These are phyloP conservation scores for Gynostemma pentaphyllum DNA, from an alignment of 306 rosid species.

Conservation along the genomic window DNA sequence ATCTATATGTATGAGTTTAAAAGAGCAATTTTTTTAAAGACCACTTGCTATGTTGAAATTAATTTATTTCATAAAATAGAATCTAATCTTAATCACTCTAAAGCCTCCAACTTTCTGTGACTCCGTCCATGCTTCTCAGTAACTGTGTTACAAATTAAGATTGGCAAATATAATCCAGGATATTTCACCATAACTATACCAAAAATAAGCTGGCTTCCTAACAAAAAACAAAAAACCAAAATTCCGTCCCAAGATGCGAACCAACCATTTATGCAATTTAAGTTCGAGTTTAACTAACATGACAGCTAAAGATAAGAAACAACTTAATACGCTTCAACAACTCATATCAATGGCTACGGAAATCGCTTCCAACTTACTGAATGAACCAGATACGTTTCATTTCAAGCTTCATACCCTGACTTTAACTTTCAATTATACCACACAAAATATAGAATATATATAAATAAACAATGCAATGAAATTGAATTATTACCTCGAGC, in stretches of 20 bases:
- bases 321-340: neutral
- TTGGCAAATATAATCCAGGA: neutral
- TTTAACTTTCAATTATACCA: constrained; percentile 1
- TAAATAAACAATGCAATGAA: neutral
- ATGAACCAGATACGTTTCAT: neutral
- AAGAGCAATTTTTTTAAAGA: neutral
- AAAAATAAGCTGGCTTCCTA: neutral
- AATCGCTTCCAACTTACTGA: neutral
- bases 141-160: neutral
- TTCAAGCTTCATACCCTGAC: neutral
- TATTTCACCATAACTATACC: neutral
- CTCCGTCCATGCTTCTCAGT: neutral
- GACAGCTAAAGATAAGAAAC: neutral
- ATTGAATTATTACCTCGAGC: constrained; percentile 43
- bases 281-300: neutral
- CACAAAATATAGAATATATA: neutral
- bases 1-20: neutral
- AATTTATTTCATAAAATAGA: neutral
- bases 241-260: neutral
- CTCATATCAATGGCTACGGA: neutral
- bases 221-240: neutral
- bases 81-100: neutral
- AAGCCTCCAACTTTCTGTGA: neutral
- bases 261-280: neutral
- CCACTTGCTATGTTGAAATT: neutral